These are phyloP conservation scores for Ophiostoma perfectum DNA, from an alignment of 2,329 filamentous ascomycete species.

Conservation along the genomic window DNA sequence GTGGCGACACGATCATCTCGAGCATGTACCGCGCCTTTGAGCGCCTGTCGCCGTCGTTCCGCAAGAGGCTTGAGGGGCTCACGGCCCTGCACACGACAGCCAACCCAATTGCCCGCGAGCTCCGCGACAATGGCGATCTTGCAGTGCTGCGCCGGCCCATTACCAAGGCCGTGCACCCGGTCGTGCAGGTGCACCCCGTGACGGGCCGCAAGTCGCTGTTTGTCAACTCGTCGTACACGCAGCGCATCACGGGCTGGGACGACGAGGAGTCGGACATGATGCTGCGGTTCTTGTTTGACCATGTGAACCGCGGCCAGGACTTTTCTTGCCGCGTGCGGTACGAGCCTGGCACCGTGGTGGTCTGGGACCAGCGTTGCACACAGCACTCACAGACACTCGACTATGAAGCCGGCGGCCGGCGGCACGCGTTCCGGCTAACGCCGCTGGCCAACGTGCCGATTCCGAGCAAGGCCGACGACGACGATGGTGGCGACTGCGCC, in stretches of 20 bases:
- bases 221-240: constrained; percentile 58
- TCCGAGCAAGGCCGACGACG: constrained; percentile 30
- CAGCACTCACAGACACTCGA: constrained; percentile 29
- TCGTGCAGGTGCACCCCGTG: constrained; percentile 73
- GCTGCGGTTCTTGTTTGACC: constrained; percentile 40
- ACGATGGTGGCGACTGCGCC: constrained; percentile 24
- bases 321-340: constrained; percentile 45
- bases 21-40: constrained; percentile 65
- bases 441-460: constrained; percentile 40
- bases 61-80: constrained; percentile 70
- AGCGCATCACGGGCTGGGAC: constrained; percentile 69
- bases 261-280: constrained; percentile 73
- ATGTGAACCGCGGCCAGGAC: constrained; percentile 44
- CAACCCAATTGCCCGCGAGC: constrained; percentile 27
- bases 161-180: constrained; percentile 66
- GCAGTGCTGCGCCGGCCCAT: constrained; percentile 34
- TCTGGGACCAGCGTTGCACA: constrained; percentile 33
- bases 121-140: constrained; percentile 28
- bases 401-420: constrained; percentile 25
- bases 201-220: constrained; percentile 81
- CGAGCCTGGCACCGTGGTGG: constrained; percentile 41
- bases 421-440: constrained; percentile 32
- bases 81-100: constrained; percentile 59
- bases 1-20: constrained; percentile 79
- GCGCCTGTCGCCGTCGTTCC: constrained; percentile 72